Percentiles rank a stretch among this genome's conserved stretches.
These are phyloP conservation scores for Ormosia semicastrata DNA, from an alignment of 306 rosid genomes.

Conservation along the genomic window DNA sequence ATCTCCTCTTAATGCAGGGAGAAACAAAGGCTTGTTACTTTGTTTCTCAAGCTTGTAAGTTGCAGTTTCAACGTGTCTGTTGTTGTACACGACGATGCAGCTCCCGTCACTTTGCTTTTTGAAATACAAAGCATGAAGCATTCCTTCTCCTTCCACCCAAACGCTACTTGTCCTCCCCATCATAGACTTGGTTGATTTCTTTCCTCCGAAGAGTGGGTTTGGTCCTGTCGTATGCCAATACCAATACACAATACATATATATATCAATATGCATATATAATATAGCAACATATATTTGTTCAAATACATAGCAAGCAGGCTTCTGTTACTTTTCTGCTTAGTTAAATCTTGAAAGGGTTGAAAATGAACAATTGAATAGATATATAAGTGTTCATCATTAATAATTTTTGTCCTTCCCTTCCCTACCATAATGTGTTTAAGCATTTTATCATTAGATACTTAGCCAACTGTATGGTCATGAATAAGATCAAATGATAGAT, in stretches of 20 bases:
- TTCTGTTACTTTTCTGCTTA: too few species aligned
- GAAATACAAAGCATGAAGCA: constrained; percentile 65
- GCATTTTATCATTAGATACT: too few species aligned
- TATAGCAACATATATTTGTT: too few species aligned
- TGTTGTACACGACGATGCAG: constrained; percentile 48
- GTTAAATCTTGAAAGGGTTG: too few species aligned
- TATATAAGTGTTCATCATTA: too few species aligned
- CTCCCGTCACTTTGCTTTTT: not conserved
- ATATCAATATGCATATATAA: not conserved
- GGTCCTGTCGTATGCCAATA: constrained; percentile 34
- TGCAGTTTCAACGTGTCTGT: constrained; percentile 49
- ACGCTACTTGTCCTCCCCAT: constrained; percentile 47
- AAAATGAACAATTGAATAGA: too few species aligned
- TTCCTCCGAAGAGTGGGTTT: constrained; percentile 63
- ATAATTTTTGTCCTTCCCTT: too few species aligned
- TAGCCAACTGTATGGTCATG: too few species aligned
- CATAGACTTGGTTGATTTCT: constrained; percentile 42
- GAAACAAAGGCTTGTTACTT: constrained; percentile 48
- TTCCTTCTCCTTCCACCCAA: constrained; percentile 83
- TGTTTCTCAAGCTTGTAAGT: constrained; percentile 46
- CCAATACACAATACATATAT: too few species aligned
- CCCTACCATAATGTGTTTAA: too few species aligned
- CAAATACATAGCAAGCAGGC: too few species aligned
- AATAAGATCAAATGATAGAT: too few species aligned
- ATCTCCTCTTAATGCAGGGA: constrained; percentile 54